These are phyloP conservation scores for Potentilla sterilis DNA, from an alignment of 306 rosid species.

Conservation along the genomic window DNA sequence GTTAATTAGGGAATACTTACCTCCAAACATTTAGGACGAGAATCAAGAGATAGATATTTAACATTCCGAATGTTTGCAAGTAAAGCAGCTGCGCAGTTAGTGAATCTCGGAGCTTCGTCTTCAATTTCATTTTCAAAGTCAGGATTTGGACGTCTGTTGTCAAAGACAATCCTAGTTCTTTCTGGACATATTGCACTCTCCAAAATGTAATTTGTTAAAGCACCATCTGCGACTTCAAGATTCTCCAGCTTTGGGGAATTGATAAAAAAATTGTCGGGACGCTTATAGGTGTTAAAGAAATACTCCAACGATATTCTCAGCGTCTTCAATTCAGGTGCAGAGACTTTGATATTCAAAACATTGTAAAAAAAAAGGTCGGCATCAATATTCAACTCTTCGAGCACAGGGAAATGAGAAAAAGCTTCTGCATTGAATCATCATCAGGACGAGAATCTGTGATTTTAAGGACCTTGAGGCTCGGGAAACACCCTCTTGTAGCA, in stretches of 20 bases:
- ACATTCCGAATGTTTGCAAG: not conserved
- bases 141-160: too few relatives aligned
- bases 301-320: not conserved
- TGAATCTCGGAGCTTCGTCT: not conserved
- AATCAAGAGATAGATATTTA: not conserved
- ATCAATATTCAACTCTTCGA: not conserved
- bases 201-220: not conserved
- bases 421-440: not conserved
- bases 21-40: not conserved
- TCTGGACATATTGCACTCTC: not conserved
- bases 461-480: not conserved
- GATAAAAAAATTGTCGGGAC: not conserved
- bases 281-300: not conserved
- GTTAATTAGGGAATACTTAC: not conserved
- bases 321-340: not conserved
- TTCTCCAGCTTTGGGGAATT: constrained; percentile 1
- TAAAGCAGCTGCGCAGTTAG: not conserved
- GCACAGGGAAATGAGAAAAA: not conserved
- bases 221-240: not conserved
- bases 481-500: not conserved
- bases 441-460: not conserved
- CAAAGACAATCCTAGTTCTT: not conserved
- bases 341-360: not conserved
- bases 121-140: not conserved
- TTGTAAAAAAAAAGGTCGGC: not conserved